Evolutionary conservation across 352 stramenopile species (phyloP).

Genomic region (Saprolegnia diclina): DNA sequence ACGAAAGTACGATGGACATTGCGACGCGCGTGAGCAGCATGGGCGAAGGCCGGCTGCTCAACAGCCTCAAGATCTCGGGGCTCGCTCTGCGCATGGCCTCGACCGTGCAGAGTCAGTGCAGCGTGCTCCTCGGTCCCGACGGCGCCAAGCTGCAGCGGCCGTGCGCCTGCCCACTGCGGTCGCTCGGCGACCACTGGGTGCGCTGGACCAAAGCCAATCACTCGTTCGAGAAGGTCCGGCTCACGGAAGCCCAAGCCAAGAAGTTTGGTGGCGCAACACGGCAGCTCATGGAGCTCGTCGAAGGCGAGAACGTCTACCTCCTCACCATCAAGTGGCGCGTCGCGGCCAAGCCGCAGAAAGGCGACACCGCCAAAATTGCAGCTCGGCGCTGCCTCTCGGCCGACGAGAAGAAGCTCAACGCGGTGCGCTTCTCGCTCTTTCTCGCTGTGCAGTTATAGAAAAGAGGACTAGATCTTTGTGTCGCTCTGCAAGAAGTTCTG

Average conservation of each 20-base stretch:
- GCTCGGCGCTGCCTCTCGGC: conserved; percentile 49
- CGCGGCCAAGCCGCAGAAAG: conserved; percentile 73
- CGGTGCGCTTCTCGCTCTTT: conserved; percentile 26
- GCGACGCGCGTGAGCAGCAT: conserved; percentile 42
- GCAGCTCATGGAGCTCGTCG: conserved; percentile 80
- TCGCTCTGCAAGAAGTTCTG: conserved; percentile 67
- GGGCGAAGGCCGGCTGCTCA: conserved; percentile 46
- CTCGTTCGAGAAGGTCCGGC: conserved; percentile 61
- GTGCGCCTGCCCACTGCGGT: conserved; percentile 61
- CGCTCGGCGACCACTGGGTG: conserved; percentile 74
- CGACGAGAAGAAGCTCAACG: conserved; percentile 76
- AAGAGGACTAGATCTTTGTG: conserved; percentile 46
- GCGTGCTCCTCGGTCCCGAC: conserved; percentile 50
- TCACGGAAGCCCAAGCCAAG: conserved; percentile 47
- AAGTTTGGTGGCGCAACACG: conserved; percentile 69
- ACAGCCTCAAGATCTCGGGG: conserved; percentile 41
- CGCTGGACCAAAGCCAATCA: conserved; percentile 73
- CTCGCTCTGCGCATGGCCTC: conserved; percentile 55
- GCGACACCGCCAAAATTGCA: conserved; percentile 79
- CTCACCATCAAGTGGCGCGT: conserved; percentile 85
- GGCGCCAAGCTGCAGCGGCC: conserved; percentile 61
- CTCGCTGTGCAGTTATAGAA: neutral
- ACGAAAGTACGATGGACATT: conserved; percentile 40
- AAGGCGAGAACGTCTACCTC: conserved; percentile 43
- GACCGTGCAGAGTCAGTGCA: conserved; percentile 62